phyloP scores from a whole-genome alignment of 2,329 filamentous ascomycete species.

The Westerdykella sp. region DNA sequence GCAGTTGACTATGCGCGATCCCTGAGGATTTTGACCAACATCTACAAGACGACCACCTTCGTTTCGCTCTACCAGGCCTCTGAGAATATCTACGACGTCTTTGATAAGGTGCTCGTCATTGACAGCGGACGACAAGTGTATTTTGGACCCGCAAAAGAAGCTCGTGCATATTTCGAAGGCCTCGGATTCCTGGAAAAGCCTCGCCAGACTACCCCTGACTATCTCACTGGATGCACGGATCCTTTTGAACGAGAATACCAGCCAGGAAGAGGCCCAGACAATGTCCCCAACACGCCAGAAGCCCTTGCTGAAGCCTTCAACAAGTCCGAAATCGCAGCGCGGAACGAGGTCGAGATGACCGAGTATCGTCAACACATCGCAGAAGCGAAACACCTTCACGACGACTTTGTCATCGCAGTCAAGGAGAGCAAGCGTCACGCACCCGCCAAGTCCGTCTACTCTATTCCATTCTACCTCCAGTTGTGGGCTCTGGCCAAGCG shows the following conservation, averaged over 20 bases:
- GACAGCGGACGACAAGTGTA: conserved; percentile 70
- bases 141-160: conserved; percentile 63
- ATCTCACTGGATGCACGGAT: conserved; percentile 75
- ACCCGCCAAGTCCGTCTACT: conserved; percentile 68
- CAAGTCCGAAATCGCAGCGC: conserved; percentile 53
- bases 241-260: conserved; percentile 76
- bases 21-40: conserved; percentile 61
- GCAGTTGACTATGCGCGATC: conserved; percentile 46
- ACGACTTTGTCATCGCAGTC: conserved; percentile 72
- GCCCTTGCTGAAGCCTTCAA: conserved; percentile 65
- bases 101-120: conserved; percentile 80
- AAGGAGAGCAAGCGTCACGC: conserved; percentile 73
- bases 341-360: conserved; percentile 59
- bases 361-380: conserved; percentile 60
- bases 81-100: conserved; percentile 71
- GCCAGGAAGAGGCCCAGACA: conserved; percentile 56
- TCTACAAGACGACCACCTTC: conserved; percentile 78
- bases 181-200: conserved; percentile 70
- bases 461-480: conserved; percentile 75
- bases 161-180: conserved; percentile 67
- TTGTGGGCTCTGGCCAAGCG: conserved; percentile 78
- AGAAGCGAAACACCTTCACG: conserved; percentile 60
- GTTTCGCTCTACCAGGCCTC: conserved; percentile 82
- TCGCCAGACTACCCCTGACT: conserved; percentile 74
- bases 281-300: conserved; percentile 64